Evolutionary conservation across 306 rosid genomes (phyloP).

Genomic region (Glycine tomentella): DNA sequence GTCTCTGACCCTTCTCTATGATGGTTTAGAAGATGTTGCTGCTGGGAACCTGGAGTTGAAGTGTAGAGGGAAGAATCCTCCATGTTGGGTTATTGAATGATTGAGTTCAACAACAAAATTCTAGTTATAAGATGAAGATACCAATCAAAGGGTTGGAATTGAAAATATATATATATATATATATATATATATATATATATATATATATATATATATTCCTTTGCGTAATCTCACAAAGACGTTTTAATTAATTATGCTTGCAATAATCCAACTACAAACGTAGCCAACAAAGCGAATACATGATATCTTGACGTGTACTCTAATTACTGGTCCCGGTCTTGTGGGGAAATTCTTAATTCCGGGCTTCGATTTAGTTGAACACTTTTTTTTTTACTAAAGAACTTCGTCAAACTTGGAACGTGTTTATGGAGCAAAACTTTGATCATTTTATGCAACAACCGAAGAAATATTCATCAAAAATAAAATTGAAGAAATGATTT

Average conservation of each 20-base stretch:
- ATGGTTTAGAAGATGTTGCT: conserved; percentile 28
- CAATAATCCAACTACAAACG: background rate
- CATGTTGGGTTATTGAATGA: conserved; percentile 18
- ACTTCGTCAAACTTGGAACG: background rate
- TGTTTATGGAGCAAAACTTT: background rate
- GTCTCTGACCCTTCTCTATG: background rate
- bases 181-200: too few species aligned
- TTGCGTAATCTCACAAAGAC: background rate
- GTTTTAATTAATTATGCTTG: background rate
- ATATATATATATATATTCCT: too few species aligned
- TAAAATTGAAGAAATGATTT: too few species aligned
- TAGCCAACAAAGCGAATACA: too few species aligned
- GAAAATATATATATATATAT: too few species aligned
- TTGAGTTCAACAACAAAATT: conserved; percentile 4
- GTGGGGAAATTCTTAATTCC: background rate
- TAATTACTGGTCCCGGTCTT: background rate
- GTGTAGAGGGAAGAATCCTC: conserved; percentile 6
- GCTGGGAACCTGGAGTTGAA: conserved; percentile 15
- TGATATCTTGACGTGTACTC: background rate
- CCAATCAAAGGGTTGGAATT: background rate
- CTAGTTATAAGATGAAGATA: background rate
- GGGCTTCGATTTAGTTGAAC: background rate
- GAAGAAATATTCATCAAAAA: too few species aligned
- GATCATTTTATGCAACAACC: too few species aligned
- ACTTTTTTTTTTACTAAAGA: background rate